A percentile compares a stretch with the other conserved stretches of the same genome.
These are phyloP conservation scores for Xerocomus minutiporus DNA, from an alignment of 1,284 basidiomycete species.

Conservation along the genomic window DNA sequence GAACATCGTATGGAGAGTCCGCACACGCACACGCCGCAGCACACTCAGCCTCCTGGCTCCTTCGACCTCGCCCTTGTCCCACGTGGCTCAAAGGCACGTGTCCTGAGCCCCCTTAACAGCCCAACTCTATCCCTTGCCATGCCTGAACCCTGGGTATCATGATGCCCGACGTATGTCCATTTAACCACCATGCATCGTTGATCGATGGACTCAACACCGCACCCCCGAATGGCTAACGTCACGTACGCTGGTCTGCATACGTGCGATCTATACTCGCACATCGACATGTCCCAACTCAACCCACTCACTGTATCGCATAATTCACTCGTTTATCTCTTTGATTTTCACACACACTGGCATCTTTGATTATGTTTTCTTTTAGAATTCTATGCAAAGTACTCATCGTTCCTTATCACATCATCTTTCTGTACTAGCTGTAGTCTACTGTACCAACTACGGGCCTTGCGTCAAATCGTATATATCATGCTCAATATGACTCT, in stretches of 20 bases:
- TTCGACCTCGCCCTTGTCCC: conserved; percentile 6
- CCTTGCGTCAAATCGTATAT: neutral
- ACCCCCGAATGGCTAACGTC: neutral
- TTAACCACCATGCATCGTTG: conserved; percentile 5
- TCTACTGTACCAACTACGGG: neutral
- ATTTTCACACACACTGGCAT: neutral
- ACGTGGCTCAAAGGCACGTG: neutral
- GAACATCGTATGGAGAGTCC: conserved; percentile 10
- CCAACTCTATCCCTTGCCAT: conserved; percentile 13
- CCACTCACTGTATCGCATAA: conserved; percentile 10
- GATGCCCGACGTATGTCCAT: conserved; percentile 3
- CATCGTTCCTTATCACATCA: neutral
- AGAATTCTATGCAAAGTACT: neutral
- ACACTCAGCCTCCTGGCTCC: neutral
- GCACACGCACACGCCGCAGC: neutral
- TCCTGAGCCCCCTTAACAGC: conserved; percentile 14
- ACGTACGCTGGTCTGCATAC: too few species aligned
- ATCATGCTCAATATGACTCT: too few species aligned
- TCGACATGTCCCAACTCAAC: neutral
- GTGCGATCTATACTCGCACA: conserved; percentile 7
- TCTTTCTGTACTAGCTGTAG: neutral
- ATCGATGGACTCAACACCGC: conserved; percentile 7
- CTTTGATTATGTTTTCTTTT: neutral
- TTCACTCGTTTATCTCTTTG: neutral
- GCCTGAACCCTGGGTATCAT: conserved; percentile 25